Conservation (phyloP, 2,329 filamentous ascomycete species). For the Verticillium albo-atrum region DNA sequence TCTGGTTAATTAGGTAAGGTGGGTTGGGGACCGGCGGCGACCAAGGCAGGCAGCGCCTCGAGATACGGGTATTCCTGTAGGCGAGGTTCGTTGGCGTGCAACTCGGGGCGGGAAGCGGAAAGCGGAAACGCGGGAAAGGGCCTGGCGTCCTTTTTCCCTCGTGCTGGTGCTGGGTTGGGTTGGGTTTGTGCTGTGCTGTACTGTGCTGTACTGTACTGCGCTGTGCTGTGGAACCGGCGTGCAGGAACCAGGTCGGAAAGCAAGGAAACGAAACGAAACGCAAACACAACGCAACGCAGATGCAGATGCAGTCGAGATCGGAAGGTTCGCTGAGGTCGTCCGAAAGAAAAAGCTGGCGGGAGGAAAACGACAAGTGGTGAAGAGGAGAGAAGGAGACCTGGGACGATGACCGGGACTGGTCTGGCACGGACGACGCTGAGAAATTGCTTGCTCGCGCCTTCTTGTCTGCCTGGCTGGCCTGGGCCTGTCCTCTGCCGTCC, state of each 20-base stretch:
- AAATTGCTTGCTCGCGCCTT: background rate
- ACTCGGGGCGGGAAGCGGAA: background rate
- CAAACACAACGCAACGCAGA: too few relatives aligned
- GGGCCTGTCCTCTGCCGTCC: background rate
- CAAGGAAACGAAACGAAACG: too few relatives aligned
- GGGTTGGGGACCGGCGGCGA: constrained; percentile 5
- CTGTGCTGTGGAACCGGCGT: background rate
- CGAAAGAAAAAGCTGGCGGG: constrained; percentile 7
- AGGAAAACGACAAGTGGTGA: constrained; percentile 6
- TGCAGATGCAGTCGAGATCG: background rate
- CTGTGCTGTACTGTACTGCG: background rate
- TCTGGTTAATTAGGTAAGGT: constrained; percentile 20
- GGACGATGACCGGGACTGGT: constrained; percentile 13
- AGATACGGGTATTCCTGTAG: constrained; percentile 15
- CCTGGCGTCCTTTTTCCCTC: too few relatives aligned
- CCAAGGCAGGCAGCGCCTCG: constrained; percentile 3
- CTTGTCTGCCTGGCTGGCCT: background rate
- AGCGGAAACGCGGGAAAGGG: too few relatives aligned
- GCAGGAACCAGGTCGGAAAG: background rate
- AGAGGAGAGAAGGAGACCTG: constrained; percentile 2
- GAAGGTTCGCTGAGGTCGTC: constrained; percentile 1
- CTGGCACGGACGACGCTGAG: background rate
- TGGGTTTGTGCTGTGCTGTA: background rate
- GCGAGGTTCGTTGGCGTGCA: background rate
- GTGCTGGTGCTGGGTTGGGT: too few relatives aligned